Percentiles rank a stretch among this genome's conserved stretches.
These are phyloP conservation scores for Neurospora africana DNA, from an alignment of 495 filamentous ascomycete species.

Conservation along the genomic window DNA sequence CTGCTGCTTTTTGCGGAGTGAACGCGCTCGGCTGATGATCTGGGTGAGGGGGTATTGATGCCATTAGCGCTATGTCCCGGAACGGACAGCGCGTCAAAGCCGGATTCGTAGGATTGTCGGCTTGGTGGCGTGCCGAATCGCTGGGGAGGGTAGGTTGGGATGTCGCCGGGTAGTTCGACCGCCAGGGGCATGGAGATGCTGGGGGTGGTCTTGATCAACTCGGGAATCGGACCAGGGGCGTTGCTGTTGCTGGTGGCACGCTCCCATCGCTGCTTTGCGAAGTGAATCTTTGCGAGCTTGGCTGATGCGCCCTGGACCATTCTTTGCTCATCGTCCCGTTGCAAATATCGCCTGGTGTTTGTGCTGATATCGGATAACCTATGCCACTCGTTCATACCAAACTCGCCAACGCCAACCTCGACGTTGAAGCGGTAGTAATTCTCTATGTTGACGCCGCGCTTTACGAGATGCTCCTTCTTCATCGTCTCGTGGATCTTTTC, in stretches of 20 bases:
- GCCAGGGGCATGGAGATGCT: constrained; percentile 32
- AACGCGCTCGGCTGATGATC: constrained; percentile 32
- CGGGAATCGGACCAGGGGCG: constrained; percentile 11
- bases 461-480: constrained; percentile 60
- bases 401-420: constrained; percentile 93
- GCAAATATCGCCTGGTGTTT: constrained; percentile 76
- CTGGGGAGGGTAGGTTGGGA: constrained; percentile 21
- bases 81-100: constrained; percentile 28
- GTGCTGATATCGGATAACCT: constrained; percentile 88
- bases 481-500: constrained; percentile 83
- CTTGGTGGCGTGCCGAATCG: constrained; percentile 22
- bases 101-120: constrained; percentile 39
- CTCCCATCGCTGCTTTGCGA: constrained; percentile 42
- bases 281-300: constrained; percentile 77
- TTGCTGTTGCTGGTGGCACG: constrained; percentile 9
- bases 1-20: constrained; percentile 19
- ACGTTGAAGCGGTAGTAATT: constrained; percentile 98
- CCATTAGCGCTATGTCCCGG: constrained; percentile 9
- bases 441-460: constrained; percentile 70
- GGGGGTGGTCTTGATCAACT: constrained; percentile 20
- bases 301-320: constrained; percentile 65
- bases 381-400: constrained; percentile 98
- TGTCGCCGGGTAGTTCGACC: constrained; percentile 39
- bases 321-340: constrained; percentile 56
- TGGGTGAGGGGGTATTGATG: constrained; percentile 28